A percentile compares a stretch with the other conserved stretches of the same genome.
Evolutionary conservation across 208 protist genomes (phyloP).

Genomic region (Trypanosoma grayi): DNA sequence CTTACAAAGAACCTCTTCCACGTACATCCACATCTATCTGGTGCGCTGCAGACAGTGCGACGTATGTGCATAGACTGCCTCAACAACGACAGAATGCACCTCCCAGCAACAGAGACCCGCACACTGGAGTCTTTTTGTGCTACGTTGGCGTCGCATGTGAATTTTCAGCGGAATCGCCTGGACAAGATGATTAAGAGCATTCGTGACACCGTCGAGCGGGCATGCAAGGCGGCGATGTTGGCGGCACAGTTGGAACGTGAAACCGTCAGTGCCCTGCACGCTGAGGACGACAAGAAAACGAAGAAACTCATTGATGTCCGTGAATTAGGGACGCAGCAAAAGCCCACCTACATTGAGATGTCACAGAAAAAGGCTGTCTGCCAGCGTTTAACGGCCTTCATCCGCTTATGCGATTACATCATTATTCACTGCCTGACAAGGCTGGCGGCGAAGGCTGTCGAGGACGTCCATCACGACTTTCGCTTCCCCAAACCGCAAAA

Average conservation of each 20-base stretch:
- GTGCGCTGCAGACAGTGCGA: conserved; percentile 73
- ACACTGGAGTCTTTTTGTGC: conserved; percentile 71
- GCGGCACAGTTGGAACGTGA: conserved; percentile 82
- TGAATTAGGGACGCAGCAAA: conserved; percentile 78
- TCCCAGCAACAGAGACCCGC: conserved; percentile 63
- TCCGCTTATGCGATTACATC: conserved; percentile 94
- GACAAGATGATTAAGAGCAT: conserved; percentile 86
- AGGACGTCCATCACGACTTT: conserved; percentile 67
- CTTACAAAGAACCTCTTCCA: conserved; percentile 88
- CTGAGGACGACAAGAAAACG: conserved; percentile 76
- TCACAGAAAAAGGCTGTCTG: conserved; percentile 90
- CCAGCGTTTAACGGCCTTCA: conserved; percentile 91
- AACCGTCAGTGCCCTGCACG: conserved; percentile 57
- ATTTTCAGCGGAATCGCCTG: conserved; percentile 53
- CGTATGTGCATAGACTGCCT: conserved; percentile 77
- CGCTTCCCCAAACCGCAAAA: conserved; percentile 46
- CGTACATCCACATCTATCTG: conserved; percentile 85
- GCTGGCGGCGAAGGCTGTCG: conserved; percentile 79
- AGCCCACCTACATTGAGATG: conserved; percentile 93
- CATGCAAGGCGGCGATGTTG: conserved; percentile 91
- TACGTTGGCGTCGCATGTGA: conserved; percentile 48
- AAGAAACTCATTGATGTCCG: conserved; percentile 78
- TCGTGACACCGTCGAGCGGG: conserved; percentile 84
- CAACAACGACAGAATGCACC: conserved; percentile 66
- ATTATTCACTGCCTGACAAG: conserved; percentile 88